Percentiles rank a stretch among this genome's conserved stretches.
These are phyloP conservation scores for Fusarium sambucinum DNA, from an alignment of 2,329 filamentous ascomycete genomes.

Conservation along the genomic window DNA sequence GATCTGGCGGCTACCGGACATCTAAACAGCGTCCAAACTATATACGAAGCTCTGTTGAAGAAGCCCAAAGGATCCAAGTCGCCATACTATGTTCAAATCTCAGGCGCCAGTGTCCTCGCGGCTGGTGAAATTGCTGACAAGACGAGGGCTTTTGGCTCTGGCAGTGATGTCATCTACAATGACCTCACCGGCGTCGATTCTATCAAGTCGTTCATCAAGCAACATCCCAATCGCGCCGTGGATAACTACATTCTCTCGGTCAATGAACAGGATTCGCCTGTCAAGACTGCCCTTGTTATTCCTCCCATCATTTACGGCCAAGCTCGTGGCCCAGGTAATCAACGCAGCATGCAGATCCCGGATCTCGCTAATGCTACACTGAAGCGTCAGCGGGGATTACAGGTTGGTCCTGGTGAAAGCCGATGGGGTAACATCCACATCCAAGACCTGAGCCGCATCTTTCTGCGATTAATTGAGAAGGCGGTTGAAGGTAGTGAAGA, in stretches of 20 bases:
- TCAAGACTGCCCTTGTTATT: slow-evolving; percentile 53
- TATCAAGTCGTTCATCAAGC: slow-evolving; percentile 46
- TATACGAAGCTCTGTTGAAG: slow-evolving; percentile 17
- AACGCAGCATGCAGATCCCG: slow-evolving; percentile 57
- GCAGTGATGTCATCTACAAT: slow-evolving; percentile 48
- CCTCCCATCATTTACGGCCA: slow-evolving; percentile 56
- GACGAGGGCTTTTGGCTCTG: slow-evolving; percentile 46
- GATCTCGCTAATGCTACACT: slow-evolving; percentile 43
- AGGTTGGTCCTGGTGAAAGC: slow-evolving; percentile 50
- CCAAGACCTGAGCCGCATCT: slow-evolving; percentile 49
- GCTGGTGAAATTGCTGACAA: slow-evolving; percentile 49
- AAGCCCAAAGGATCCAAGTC: neutral
- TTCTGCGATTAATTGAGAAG: slow-evolving; percentile 49
- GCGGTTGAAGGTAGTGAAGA: slow-evolving; percentile 43
- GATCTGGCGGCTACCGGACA: slow-evolving; percentile 50
- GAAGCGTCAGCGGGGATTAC: slow-evolving; percentile 46
- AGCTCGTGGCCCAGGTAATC: slow-evolving; percentile 53
- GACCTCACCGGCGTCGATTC: slow-evolving; percentile 49
- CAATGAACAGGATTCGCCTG: slow-evolving; percentile 22
- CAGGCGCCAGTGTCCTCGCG: slow-evolving; percentile 53
- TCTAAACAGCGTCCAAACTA: slow-evolving; percentile 41
- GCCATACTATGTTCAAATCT: slow-evolving; percentile 52
- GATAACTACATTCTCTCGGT: slow-evolving; percentile 53
- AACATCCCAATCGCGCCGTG: slow-evolving; percentile 48
- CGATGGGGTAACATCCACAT: slow-evolving; percentile 55